Base-by-base conservation (phyloP, 2,329 filamentous ascomycete species). In the Clonostachys rosea region DNA sequence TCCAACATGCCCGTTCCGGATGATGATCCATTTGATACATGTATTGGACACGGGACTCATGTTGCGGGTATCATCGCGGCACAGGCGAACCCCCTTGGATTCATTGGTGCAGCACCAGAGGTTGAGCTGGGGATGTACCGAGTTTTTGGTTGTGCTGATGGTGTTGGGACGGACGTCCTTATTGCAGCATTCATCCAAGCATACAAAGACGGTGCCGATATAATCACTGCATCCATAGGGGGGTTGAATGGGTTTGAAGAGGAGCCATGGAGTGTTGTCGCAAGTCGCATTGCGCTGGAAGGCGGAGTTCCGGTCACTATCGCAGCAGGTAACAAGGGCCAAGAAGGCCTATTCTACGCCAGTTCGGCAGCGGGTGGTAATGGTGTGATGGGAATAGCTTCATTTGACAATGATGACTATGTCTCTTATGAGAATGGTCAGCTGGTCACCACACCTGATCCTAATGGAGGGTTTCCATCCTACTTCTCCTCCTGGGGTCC, bases 151-250 rank as follows among this genome's bases (percentile, higher is more conserved):
- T 84, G 79, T 58, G 49, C 56, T 1, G 79, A 76, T 35, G 67
- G 72, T n/a, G 59, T 63, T 13, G 70, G 74, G 52, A 76, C 77
- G 54, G 81, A 84, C 49, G 65, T 84, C 9, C 60, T 86, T 45
- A 79, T 84, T 40, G 71, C 73, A 7, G 79, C 81, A 2, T 83
- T 78, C 57, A 75, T 78, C 62, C 72, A 70, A 55, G 83, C 83
- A 0, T 83, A 75, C 52, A 73, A 84, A 56, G 79, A 74, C n/a
- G 78, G 78, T 34, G 74, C 74, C 35, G 66, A 81, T 54, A 74
- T 82, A 51, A 81, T 82, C 56, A 79, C 74, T 2, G 69, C 75
- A 2, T 79, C 76, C 4, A 72, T 81, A 40, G 76, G 77, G 14
- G 69, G 68, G 0, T 54, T 70, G 0, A 69, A 66, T 0, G 78